Conservation (phyloP, 306 rosid genomes). For the Coriaria nepalensis region DNA sequence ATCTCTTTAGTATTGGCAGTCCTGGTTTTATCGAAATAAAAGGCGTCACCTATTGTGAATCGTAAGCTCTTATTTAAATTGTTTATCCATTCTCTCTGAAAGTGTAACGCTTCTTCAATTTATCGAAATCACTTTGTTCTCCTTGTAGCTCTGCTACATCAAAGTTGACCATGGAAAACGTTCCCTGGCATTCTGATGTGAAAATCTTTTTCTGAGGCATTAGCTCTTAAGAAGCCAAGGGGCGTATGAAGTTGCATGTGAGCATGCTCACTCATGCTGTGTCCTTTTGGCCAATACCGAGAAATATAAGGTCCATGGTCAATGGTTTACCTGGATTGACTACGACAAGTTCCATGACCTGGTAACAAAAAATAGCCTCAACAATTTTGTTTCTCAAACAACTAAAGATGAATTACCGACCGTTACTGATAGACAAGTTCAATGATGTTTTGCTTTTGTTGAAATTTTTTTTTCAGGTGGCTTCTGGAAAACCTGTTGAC, state of each 20-base stretch:
- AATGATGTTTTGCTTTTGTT: too few species aligned
- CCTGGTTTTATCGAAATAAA: constrained; percentile 96
- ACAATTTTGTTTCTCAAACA: too few species aligned
- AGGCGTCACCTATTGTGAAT: constrained; percentile 95
- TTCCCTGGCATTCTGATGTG: constrained; percentile 98
- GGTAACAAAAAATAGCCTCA: constrained; percentile 16
- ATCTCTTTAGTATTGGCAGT: constrained; percentile 66
- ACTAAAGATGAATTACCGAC: too few species aligned
- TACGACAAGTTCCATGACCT: constrained; percentile 83
- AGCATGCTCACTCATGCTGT: constrained; percentile 92
- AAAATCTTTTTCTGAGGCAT: constrained; percentile 78
- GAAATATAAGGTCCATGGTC: constrained; percentile 79
- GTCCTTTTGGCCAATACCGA: constrained; percentile 76
- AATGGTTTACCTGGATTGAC: constrained; percentile 96
- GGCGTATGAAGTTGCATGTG: constrained; percentile 88
- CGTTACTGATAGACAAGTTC: too few species aligned
- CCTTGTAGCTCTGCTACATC: constrained; percentile 69
- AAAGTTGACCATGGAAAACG: constrained; percentile 96
- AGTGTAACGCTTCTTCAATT: not conserved
- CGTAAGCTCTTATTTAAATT: constrained; percentile 41
- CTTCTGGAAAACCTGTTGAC: constrained; percentile 63
- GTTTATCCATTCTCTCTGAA: not conserved
- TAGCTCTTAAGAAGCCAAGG: constrained; percentile 66
- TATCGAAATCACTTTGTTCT: constrained; percentile 16
- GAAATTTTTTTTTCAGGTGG: constrained; percentile 38